Base-by-base conservation (phyloP, 2,329 filamentous ascomycete species). In the Fusarium metavorans region DNA sequence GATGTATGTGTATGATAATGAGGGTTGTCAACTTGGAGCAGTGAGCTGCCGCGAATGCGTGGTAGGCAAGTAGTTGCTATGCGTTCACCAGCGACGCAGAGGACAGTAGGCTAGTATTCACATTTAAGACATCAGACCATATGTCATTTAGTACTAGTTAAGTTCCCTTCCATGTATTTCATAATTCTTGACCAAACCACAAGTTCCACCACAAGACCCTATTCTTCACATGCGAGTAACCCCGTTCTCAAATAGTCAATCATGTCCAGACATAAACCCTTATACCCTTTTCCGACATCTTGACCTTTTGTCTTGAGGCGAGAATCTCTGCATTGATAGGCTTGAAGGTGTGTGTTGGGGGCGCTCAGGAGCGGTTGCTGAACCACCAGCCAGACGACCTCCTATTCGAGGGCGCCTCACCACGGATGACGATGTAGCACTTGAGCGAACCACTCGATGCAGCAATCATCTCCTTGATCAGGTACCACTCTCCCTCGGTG, bases 381-480 rank as follows among this genome's bases (percentile, higher is more conserved):
- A 79, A 78, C 75, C 74, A 76, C 61, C 77, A 73, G 11, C 68
- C 71, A 39, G 66, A 63, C 8, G 35, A 41, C 54, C 69, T 76
- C 48, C 67, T 74, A 16, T 30, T 30, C 5, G 52, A 32, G 6
- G 59, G 35, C 7, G 34, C 35, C 39, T 79, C 76, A 4, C 77
- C 73, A 11, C 72, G 71, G 27, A 80, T 77, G n/a, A 71, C 72
- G 20, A 80, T 56, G 56, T 74, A 80, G 35, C 76, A 79, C 62
- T 77, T 79, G 65, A 79, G 68, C 1, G 75, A 71, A 4, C 77
- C 78, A 32, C 62, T 62, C 7, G 76, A 78, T 0, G 76, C 65
- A 32, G 71, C 62, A 73, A 80, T 77, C 71, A 80, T 79, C 69
- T 80, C 78, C 66, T 78, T 78, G 56, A 80, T 70, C 13, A 80